A percentile compares a stretch with the other conserved stretches of the same genome.
Conservation (phyloP, 768 basidiomycete genomes). For the Amanita phalloides region DNA sequence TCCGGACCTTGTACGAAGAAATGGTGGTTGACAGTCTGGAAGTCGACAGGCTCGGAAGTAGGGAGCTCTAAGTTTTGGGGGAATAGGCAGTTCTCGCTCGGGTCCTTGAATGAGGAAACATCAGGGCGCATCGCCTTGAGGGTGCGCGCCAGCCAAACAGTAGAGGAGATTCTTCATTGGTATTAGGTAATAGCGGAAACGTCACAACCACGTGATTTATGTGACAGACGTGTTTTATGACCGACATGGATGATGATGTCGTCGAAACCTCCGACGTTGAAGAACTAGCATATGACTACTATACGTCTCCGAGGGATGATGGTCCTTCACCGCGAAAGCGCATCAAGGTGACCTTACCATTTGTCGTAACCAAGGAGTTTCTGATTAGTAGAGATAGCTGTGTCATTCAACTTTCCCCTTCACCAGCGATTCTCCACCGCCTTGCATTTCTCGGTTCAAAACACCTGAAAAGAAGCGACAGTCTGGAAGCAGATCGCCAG, state of each 20-base stretch:
- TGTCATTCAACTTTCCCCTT: conserved; percentile 7
- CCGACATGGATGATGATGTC: conserved; percentile 26
- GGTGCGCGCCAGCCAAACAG: too few relatives aligned
- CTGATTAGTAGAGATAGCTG: background rate
- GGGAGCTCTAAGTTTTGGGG: too few relatives aligned
- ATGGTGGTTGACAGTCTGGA: too few relatives aligned
- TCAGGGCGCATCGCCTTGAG: too few relatives aligned
- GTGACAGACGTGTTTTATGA: background rate
- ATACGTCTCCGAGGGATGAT: background rate
- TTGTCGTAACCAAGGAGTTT: conserved; percentile 4
- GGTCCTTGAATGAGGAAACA: too few relatives aligned
- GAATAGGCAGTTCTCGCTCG: too few relatives aligned
- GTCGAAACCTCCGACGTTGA: conserved; percentile 59
- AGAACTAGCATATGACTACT: conserved; percentile 24
- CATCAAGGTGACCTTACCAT: conserved; percentile 17
- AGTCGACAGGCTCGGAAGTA: too few relatives aligned
- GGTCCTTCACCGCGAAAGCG: conserved; percentile 25
- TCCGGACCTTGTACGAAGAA: too few relatives aligned
- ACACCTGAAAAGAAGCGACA: background rate
- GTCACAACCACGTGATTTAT: background rate
- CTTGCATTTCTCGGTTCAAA: background rate
- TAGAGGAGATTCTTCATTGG: too few relatives aligned
- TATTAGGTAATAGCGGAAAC: background rate
- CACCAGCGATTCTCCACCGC: conserved; percentile 4
- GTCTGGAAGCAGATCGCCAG: background rate